Evolutionary conservation across 2,329 filamentous ascomycete genomes (phyloP), one percentile per base, ranked within the genome.

Genomic region (Corinectria fuckeliana): DNA sequence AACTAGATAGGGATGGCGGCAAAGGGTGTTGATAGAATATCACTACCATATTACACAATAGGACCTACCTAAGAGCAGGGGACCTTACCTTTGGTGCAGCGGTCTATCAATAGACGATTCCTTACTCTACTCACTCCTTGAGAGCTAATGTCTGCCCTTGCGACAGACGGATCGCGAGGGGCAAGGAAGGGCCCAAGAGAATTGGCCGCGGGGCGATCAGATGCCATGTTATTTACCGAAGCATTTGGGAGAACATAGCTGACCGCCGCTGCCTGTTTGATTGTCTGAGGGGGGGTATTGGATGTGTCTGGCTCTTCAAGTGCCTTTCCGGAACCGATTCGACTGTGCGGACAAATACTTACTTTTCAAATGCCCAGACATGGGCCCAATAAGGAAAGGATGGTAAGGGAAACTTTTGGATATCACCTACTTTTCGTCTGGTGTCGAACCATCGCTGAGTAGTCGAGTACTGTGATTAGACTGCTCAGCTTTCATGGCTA

Each of bases 241-340:
- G 9, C n/a, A 10, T 14, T 10, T 32, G 18, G 47, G 38, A 21
- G 26, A n/a, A 23, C 13, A 26, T 20, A 20, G 47, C 58, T 60
- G 41, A 60, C 48, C 20, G 10, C 11, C 14, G n/a, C 30, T 64
- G 62, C 14, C 13, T 50, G 34, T n/a, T n/a, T n/a, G 52, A 60
- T 3, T 64, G 62, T 32, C 23, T 56, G 4, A 64, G 58, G 32
- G 62, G 60, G 11, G 60, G 60, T 0, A 63, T 64, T 23, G 60
- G 61, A 18, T 64, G 62, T 44, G 44, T 64, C 21, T 57, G 62
- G 3, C 60, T 4, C 53, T 64, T 7, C 60, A 64, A 13, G 62
- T 64, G 20, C 62, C 60, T 1, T 64, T 64, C n/a, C 62, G 62
- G 13, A 63, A 60, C 21, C 60, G 62, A 3, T 44, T 64, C 1